Conservation (phyloP, 495 filamentous ascomycete species). For the Penicillium chermesinum region DNA sequence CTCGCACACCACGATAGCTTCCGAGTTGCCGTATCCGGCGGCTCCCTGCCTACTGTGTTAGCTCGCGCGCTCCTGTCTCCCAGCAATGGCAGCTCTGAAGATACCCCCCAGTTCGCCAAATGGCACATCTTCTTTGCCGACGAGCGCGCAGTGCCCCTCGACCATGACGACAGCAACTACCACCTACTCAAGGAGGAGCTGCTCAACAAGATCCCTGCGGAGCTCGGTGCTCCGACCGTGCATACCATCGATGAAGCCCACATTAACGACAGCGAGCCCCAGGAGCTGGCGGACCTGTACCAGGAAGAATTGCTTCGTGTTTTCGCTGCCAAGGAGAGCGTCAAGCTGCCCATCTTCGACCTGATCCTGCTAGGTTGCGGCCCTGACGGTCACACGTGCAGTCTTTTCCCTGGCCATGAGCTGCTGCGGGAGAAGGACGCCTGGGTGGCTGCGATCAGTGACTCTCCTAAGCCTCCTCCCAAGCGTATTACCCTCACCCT, state of each 20-base stretch:
- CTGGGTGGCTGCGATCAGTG: conserved; percentile 85
- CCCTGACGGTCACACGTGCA: conserved; percentile 96
- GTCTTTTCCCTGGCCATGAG: conserved; percentile 84
- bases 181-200: conserved; percentile 78
- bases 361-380: conserved; percentile 87
- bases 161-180: conserved; percentile 93
- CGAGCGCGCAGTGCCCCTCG: conserved; percentile 88
- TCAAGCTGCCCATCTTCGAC: conserved; percentile 91
- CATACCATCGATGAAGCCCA: conserved; percentile 68
- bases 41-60: conserved; percentile 83
- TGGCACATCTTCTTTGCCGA: conserved; percentile 99
- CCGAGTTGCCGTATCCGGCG: conserved; percentile 89
- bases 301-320: conserved; percentile 79
- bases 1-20: conserved; percentile 75
- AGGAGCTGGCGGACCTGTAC: conserved; percentile 91
- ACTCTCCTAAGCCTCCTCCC: conserved; percentile 91
- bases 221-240: conserved; percentile 60
- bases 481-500: conserved; percentile 87
- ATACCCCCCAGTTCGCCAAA: conserved; percentile 68
- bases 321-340: conserved; percentile 79
- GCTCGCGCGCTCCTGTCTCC: conserved; percentile 70
- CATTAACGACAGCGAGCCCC: conserved; percentile 75
- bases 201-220: conserved; percentile 74
- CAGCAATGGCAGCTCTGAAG: conserved; percentile 51
- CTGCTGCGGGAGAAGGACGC: conserved; percentile 82